Evolutionary conservation across 495 filamentous ascomycete species (phyloP).

Genomic region (Sphaerosporella brunnea): DNA sequence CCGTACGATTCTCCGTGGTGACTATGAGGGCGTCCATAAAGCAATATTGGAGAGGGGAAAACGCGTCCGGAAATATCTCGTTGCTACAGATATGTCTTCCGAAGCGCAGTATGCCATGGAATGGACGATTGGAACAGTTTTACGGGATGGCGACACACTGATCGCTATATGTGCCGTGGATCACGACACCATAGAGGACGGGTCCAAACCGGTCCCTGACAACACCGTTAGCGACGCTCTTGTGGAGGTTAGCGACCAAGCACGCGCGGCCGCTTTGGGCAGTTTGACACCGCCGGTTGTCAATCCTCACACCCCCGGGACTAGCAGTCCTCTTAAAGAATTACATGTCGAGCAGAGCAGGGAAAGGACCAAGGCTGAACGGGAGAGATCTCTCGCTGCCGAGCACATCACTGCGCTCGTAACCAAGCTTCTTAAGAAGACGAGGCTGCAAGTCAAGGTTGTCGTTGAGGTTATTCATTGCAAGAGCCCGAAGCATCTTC

Average conservation of each 20-base stretch:
- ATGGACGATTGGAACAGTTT: conserved; percentile 92
- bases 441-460: conserved; percentile 71
- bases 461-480: conserved; percentile 94
- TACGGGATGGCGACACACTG: conserved; percentile 85
- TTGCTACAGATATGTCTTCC: conserved; percentile 80
- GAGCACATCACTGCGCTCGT: conserved; percentile 62
- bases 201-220: conserved; percentile 24
- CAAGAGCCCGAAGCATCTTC: conserved; percentile 77
- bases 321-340: conserved; percentile 21
- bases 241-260: conserved; percentile 14
- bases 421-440: conserved; percentile 70
- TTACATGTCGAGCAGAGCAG: conserved; percentile 14
- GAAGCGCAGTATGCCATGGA: conserved; percentile 89
- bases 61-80: conserved; percentile 69
- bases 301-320: conserved; percentile 7
- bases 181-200: conserved; percentile 48
- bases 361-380: conserved; percentile 42
- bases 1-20: conserved; percentile 73
- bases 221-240: conserved; percentile 17
- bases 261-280: conserved; percentile 9
- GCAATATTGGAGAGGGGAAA: conserved; percentile 40
- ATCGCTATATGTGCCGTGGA: conserved; percentile 81
- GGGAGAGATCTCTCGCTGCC: conserved; percentile 58
- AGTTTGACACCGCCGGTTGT: conserved; percentile 1
- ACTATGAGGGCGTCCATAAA: conserved; percentile 53